Conservation (phyloP, 805 yeast genomes). For the Candida germanica region DNA sequence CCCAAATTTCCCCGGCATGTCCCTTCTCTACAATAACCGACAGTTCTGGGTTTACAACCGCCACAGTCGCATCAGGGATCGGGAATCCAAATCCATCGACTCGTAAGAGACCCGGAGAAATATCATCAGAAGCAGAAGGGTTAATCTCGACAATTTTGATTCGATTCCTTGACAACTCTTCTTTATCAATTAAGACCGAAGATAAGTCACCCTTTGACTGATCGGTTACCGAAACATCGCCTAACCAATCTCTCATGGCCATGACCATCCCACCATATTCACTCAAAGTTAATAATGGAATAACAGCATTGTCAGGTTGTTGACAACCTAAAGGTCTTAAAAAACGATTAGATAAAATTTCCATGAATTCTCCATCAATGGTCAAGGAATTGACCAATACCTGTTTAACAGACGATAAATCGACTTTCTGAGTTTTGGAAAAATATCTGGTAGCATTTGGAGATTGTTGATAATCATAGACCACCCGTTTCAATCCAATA, state of each 20-base stretch:
- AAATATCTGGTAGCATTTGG: conserved; percentile 83
- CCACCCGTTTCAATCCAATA: conserved; percentile 82
- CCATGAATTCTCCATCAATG: conserved; percentile 90
- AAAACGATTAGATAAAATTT: conserved; percentile 86
- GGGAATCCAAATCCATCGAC: conserved; percentile 95
- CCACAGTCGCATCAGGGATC: conserved; percentile 88
- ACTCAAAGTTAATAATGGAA: conserved; percentile 83
- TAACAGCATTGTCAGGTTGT: conserved; percentile 68
- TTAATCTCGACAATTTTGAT: conserved; percentile 63
- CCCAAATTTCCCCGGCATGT: conserved; percentile 95
- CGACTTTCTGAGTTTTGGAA: conserved; percentile 70
- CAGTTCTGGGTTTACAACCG: conserved; percentile 93
- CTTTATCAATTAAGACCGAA: conserved; percentile 69
- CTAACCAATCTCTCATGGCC: conserved; percentile 88
- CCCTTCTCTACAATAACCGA: conserved; percentile 66
- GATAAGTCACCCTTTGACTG: conserved; percentile 42
- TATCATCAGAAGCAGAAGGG: conserved; percentile 49
- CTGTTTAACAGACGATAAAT: conserved; percentile 80
- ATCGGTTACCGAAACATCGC: conserved; percentile 39
- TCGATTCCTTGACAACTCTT: conserved; percentile 66
- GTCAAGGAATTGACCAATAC: conserved; percentile 85
- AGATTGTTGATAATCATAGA: conserved; percentile 85
- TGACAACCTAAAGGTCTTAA: conserved; percentile 84
- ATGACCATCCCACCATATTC: conserved; percentile 97
- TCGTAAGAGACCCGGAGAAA: conserved; percentile 44